Base-by-base conservation (phyloP, 1,284 basidiomycete species). In the Leccinum subspadiceum region DNA sequence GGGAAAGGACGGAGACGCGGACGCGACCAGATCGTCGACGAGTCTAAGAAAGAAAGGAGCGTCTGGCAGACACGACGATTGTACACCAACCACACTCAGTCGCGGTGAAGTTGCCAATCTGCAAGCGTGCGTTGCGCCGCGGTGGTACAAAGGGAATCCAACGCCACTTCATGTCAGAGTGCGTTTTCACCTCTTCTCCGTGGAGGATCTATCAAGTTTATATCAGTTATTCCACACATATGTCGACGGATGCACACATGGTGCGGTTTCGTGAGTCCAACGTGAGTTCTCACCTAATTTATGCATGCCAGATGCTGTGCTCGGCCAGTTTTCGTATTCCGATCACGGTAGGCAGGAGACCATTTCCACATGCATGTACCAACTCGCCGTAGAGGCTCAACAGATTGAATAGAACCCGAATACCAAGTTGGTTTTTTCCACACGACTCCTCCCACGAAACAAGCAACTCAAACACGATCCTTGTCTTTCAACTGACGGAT, bases 391-490 rank as follows among this genome's bases (percentile, higher is more conserved):
- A 44, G 41, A 44, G 39, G 8, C 39, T 41, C 39, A 9, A 41
- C 15, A 9, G 39, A n/a, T 41, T 41, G 9, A 17, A 41, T 17
- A 41, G 13, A 41, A 41, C n/a, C n/a, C 39, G 39, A 17, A 41
- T 41, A 17, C n/a, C 9, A 41, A 41, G 39, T 41, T 41, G 0
- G 39, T 37, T n/a, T n/a, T 41, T 17, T 41, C n/a, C n/a, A 10
- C 5, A 41, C 75, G 12, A 76, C 76, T 54, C 75, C 78, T 85
- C 5, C 86, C 87, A 0, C 68, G 66, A 17, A 83, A 84, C 66
- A 81, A 85, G 63, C 86, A 90, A 70, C 80, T 92, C 24, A 79
- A 89, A n/a, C 67, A 85, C 84, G 81, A 79, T 85, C 46, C 89
- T 89, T 71, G 78, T 83, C n/a, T 88, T 88, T 64, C 84, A 87